phyloP scores from a whole-genome alignment of 2,329 filamentous ascomycete genomes.

The Colletotrichum costaricense region DNA sequence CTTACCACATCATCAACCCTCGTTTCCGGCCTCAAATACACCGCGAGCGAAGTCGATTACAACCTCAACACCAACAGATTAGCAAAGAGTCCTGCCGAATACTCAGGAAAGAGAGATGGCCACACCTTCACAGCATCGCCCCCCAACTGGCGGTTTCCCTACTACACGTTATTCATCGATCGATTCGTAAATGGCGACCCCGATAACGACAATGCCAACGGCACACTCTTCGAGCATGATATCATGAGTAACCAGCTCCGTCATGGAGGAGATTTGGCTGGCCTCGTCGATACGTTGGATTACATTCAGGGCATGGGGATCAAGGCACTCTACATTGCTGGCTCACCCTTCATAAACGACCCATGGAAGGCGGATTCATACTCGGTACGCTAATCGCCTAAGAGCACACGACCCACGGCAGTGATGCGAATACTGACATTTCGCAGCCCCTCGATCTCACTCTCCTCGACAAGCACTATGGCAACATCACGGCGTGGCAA shows the following conservation, averaged over 20 bases:
- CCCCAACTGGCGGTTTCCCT: constrained; percentile 72
- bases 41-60: constrained; percentile 53
- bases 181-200: constrained; percentile 74
- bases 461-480: constrained; percentile 71
- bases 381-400: constrained; percentile 45
- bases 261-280: constrained; percentile 70
- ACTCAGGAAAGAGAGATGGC: constrained; percentile 65
- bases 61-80: constrained; percentile 71
- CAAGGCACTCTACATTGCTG: constrained; percentile 72
- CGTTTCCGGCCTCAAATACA: constrained; percentile 44
- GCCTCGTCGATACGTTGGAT: constrained; percentile 69
- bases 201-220: constrained; percentile 71
- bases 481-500: constrained; percentile 68
- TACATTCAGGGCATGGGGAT: constrained; percentile 74
- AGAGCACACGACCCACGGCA: not conserved
- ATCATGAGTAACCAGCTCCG: constrained; percentile 70
- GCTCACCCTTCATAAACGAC: constrained; percentile 72
- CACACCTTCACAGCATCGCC: constrained; percentile 66
- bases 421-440: constrained; percentile 39
- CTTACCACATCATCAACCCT: constrained; percentile 37
- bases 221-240: constrained; percentile 71
- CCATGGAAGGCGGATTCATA: constrained; percentile 74
- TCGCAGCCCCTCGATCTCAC: constrained; percentile 66
- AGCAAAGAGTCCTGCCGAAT: constrained; percentile 67
- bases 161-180: constrained; percentile 74